Conservation (phyloP, 106 monocot species). For the Ottelia alismoides region DNA sequence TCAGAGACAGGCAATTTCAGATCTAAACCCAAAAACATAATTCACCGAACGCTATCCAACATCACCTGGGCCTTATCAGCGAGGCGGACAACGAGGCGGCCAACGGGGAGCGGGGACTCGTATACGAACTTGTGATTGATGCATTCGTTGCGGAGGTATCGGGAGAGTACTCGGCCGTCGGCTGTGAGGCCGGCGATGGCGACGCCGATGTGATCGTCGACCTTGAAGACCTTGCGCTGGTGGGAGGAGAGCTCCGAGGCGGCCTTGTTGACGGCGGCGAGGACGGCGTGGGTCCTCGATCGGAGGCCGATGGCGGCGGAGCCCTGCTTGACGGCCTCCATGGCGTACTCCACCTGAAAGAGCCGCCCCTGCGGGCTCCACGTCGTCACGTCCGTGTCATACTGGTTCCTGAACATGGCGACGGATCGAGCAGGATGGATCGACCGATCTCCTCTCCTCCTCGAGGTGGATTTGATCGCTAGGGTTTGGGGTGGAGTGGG, state of each 20-base stretch:
- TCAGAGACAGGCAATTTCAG: no score
- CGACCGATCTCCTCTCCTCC: no score
- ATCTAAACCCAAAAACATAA: no score
- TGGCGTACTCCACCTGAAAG: slow-evolving; percentile 98
- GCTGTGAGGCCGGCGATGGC: slow-evolving; percentile 96
- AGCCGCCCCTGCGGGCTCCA: slow-evolving; percentile 92
- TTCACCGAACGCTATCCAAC: no score
- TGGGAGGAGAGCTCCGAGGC: slow-evolving; percentile 85
- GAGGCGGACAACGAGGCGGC: slow-evolving; percentile 70
- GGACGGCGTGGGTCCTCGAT: slow-evolving; percentile 60
- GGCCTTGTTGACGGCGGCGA: slow-evolving; percentile 84
- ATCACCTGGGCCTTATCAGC: slow-evolving; percentile 97
- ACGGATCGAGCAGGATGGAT: no score
- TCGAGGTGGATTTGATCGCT: no score
- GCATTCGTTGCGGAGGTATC: slow-evolving; percentile 78
- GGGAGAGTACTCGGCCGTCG: slow-evolving; percentile 74
- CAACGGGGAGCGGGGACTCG: slow-evolving; percentile 72
- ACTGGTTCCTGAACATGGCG: slow-evolving; percentile 99
- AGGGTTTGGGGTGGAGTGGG: no score
- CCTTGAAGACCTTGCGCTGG: slow-evolving; percentile 87
- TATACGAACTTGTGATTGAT: slow-evolving; percentile 94
- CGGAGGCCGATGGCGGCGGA: slow-evolving; percentile 74
- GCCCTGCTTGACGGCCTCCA: slow-evolving; percentile 98
- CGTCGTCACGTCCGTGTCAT: slow-evolving; percentile 97
- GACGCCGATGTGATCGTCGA: slow-evolving; percentile 82